Conservation (phyloP, 2,329 filamentous ascomycete genomes). For the Aspergillus quadrilineatus region DNA sequence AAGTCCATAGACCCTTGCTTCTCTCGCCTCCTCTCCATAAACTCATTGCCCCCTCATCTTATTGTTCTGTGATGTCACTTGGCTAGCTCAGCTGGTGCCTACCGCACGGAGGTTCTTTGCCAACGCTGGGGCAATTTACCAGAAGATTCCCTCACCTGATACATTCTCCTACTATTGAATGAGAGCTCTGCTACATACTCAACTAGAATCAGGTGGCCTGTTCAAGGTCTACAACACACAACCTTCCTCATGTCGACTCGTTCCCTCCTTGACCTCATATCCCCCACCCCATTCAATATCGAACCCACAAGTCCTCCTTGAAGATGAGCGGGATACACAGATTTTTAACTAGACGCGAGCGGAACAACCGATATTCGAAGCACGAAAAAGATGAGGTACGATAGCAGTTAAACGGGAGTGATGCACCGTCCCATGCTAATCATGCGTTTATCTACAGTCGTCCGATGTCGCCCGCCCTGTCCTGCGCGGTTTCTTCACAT, state of each 20-base stretch:
- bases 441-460: constrained; percentile 16
- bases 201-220: constrained; percentile 31
- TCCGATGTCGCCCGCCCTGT: constrained; percentile 27
- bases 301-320: background rate
- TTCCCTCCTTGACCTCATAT: constrained; percentile 7
- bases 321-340: constrained; percentile 44
- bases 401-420: background rate
- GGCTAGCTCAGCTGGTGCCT: constrained; percentile 20
- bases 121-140: constrained; percentile 15
- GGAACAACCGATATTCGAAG: constrained; percentile 29
- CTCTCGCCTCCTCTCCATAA: background rate
- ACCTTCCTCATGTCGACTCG: constrained; percentile 27
- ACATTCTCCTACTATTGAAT: constrained; percentile 13
- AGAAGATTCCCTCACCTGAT: constrained; percentile 27
- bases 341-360: constrained; percentile 43
- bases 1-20: constrained; percentile 1
- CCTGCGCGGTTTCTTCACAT: constrained; percentile 34
- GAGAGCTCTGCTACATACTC: constrained; percentile 16
- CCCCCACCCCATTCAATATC: constrained; percentile 7
- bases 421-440: background rate
- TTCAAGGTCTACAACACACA: constrained; percentile 16
- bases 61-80: constrained; percentile 24
- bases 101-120: constrained; percentile 12
- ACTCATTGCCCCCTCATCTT: background rate
- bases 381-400: constrained; percentile 37